Base-by-base conservation (phyloP, 805 yeast genomes). In the Wickerhamomyces bovis region DNA sequence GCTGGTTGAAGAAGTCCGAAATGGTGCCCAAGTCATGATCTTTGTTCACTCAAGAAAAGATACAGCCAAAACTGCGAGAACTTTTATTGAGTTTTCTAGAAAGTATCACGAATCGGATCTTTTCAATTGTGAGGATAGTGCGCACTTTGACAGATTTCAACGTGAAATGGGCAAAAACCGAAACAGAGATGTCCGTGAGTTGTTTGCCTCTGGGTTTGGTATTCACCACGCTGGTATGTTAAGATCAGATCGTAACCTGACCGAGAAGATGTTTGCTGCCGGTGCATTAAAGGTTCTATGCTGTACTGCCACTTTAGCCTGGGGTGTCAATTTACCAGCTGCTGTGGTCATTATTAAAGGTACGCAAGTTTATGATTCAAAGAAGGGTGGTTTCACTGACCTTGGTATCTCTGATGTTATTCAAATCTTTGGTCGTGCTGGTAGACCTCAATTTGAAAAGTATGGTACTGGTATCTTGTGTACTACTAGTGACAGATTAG, bases 321-420 rank as follows among this genome's bases (percentile, higher is more conserved):
- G 99, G 99, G 99, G 99, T 77, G 98, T 94, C 18, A 94, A 94
- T 61, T 71, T 94, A 49, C 99, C 99, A 2, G 99, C 99, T 7
- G 97, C 97, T 2, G 96, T 89, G 38, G 99, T 94, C 19, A 87
- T 94, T 52, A 81, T 94, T 28, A 94, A 94, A 59, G 99, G 99
- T 0, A 94, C 99, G 0, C 96, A 92, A 60, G 89, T 94, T 0
- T 94, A 94, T 61, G 95, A 94, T 62, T 76, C 98, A 0, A 88
- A 90, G 62, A 85, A 84, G 44, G 99, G 99, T 75, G 99, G 99
- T 0, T 88, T 82, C 60, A 79, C 84, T 2, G 99, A 94, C 61
- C 70, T 95, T 36, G 98, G 98, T 2, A 92, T 94, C 16, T 85
- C 97, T 0, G 99, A 94, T 68, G 96, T 94, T 36, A 85, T 95